A percentile compares a stretch with the other conserved stretches of the same genome.
These are phyloP conservation scores for Sclerotinia minor DNA, from an alignment of 2,329 filamentous ascomycete genomes.

Conservation along the genomic window DNA sequence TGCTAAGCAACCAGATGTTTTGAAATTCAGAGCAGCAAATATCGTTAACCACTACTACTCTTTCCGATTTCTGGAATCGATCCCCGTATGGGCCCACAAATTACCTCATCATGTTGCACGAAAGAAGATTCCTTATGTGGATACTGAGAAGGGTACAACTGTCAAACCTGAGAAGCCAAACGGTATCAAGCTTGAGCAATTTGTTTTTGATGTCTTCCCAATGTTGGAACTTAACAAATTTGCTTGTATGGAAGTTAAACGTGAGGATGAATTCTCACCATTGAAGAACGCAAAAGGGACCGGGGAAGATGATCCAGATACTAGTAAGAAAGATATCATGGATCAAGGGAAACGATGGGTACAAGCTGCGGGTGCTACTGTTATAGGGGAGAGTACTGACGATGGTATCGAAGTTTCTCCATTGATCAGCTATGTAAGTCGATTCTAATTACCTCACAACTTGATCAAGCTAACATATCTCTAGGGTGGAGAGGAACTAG, in stretches of 20 bases:
- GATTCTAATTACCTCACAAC: background rate
- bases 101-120: constrained; percentile 93
- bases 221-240: constrained; percentile 84
- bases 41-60: constrained; percentile 99
- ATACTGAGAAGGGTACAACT: constrained; percentile 72
- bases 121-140: constrained; percentile 94
- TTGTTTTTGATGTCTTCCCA: constrained; percentile 98
- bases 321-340: constrained; percentile 88
- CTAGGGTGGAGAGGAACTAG: constrained; percentile 64
- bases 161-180: constrained; percentile 94
- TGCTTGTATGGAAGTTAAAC: constrained; percentile 91
- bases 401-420: constrained; percentile 87
- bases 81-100: constrained; percentile 80
- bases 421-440: constrained; percentile 89
- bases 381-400: constrained; percentile 63
- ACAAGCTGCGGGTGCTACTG: constrained; percentile 71
- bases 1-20: constrained; percentile 71
- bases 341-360: constrained; percentile 85
- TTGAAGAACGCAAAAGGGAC: constrained; percentile 87
- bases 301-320: constrained; percentile 91
- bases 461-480: constrained; percentile 51
- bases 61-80: constrained; percentile 85
- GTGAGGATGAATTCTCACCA: constrained; percentile 97
- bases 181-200: constrained; percentile 98
- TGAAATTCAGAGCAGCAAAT: constrained; percentile 97